Percentiles rank a stretch among this genome's conserved stretches.
Evolutionary conservation across 108 stramenopile genomes (phyloP).

Genomic region (Stephanodiscus minutulus): DNA sequence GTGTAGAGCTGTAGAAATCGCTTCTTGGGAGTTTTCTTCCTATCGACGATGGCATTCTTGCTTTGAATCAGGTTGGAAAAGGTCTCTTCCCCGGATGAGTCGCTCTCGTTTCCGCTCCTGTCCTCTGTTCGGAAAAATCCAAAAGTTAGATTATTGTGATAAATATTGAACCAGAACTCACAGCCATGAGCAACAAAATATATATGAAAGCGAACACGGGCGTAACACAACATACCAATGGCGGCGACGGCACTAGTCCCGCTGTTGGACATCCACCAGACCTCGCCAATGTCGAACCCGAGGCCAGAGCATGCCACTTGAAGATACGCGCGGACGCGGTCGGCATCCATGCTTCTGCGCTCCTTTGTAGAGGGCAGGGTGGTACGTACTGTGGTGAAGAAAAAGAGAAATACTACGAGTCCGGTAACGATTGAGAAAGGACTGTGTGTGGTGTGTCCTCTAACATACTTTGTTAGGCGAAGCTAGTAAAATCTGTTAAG

Average conservation of each 20-base stretch:
- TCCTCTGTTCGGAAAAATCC: not conserved
- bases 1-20: slow-evolving; percentile 95
- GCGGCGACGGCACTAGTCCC: slow-evolving; percentile 69
- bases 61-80: not conserved
- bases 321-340: slow-evolving; percentile 85
- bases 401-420: too few relatives aligned
- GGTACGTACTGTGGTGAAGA: too few relatives aligned
- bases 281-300: slow-evolving; percentile 95
- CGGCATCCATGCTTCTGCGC: slow-evolving; percentile 74
- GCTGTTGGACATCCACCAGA: slow-evolving; percentile 91
- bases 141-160: not conserved
- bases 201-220: not conserved
- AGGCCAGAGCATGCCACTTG: slow-evolving; percentile 93
- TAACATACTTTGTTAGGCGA: too few relatives aligned
- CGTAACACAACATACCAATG: slow-evolving; percentile 39
- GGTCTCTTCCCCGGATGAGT: slow-evolving; percentile 8
- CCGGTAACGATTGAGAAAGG: too few relatives aligned
- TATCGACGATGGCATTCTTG: not conserved
- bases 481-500: too few relatives aligned
- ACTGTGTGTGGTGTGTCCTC: too few relatives aligned
- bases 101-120: slow-evolving; percentile 14
- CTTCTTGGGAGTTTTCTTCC: slow-evolving; percentile 40
- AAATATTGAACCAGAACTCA: not conserved
- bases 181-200: not conserved
- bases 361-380: too few relatives aligned